These are phyloP conservation scores for Neopestalotiopsis rosae DNA, from an alignment of 2,329 filamentous ascomycete species.

Conservation along the genomic window DNA sequence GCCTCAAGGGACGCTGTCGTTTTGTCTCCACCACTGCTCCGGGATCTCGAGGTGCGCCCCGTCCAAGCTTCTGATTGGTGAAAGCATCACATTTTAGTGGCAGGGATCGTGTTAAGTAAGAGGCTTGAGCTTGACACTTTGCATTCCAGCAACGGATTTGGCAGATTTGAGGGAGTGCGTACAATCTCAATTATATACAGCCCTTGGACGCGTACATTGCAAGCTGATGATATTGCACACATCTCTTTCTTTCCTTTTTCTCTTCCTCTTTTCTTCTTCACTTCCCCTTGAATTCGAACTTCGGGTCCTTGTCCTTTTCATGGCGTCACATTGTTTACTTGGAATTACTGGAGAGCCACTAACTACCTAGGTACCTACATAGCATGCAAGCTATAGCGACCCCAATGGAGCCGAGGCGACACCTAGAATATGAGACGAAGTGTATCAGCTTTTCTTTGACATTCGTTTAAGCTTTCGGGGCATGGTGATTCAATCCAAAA, in stretches of 20 bases:
- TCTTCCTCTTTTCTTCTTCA: not conserved
- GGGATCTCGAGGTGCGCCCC: not conserved
- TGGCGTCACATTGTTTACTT: not conserved
- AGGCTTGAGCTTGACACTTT: constrained; percentile 15
- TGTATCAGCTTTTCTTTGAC: not conserved
- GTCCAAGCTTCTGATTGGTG: constrained; percentile 15
- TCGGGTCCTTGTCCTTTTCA: not conserved
- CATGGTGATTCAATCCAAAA: not conserved
- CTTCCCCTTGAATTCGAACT: not conserved
- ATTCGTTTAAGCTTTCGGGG: not conserved
- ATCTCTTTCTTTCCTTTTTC: not conserved
- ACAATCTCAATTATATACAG: not conserved
- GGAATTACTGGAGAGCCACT: not conserved
- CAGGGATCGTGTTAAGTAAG: constrained; percentile 8
- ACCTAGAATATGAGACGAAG: not conserved
- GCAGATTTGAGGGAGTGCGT: not conserved
- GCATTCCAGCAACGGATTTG: not conserved
- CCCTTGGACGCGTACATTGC: not conserved
- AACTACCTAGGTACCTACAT: not conserved
- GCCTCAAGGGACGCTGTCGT: not conserved
- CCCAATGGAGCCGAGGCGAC: not conserved
- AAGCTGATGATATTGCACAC: not conserved
- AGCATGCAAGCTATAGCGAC: not conserved
- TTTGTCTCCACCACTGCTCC: not conserved
- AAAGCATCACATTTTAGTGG: not conserved